Base-by-base conservation (phyloP, 2,329 filamentous ascomycete species). In the Aspergillus bombycis region DNA sequence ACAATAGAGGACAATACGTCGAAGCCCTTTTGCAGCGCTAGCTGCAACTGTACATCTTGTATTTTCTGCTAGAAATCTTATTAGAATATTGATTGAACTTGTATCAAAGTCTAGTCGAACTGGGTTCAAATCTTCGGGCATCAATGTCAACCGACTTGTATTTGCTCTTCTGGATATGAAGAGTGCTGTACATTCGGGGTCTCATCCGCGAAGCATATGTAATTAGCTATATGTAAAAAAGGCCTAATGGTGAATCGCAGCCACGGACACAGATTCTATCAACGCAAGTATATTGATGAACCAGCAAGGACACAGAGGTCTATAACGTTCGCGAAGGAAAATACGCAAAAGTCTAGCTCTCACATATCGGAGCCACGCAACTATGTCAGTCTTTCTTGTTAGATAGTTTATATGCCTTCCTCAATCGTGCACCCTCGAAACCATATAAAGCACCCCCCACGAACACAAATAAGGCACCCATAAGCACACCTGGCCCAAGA, bases 391-490 rank as follows among this genome's bases (percentile, higher is more conserved):
- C 53, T 34, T 68, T 73, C 60, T 72, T 73, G 43, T 50, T 59
- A 41, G 56, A 59, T 53, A 16, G 8, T 41, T 41, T n/a, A n/a
- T n/a, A n/a, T 41, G 57, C 61, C 38, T 70, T 74, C 58, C 74
- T 73, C 36, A 77, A 63, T 54, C 80, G 71, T 21, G 78, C 73
- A 7, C 79, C 76, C 70, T 96, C 94, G 72, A 94, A 85, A 2
- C 92, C 94, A 80, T 99, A 99, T 66, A 98, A 77, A 0, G 89
- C 94, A n/a, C 94, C 95, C 0, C 93, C 92, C 16, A 90, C 86
- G 79, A 98, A 99, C 9, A 99, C 95, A 65, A 98, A 83, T 6
- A 88, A 82, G 0, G 94, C 94, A 3, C 95, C 95, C 5, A 92
- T 64, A 59, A 96, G 79, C 65, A 96, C 97, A 45, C 92, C 90